Evolutionary conservation across 148 eudicot species (phyloP).

Genomic region (Persicaria tinctoria): DNA sequence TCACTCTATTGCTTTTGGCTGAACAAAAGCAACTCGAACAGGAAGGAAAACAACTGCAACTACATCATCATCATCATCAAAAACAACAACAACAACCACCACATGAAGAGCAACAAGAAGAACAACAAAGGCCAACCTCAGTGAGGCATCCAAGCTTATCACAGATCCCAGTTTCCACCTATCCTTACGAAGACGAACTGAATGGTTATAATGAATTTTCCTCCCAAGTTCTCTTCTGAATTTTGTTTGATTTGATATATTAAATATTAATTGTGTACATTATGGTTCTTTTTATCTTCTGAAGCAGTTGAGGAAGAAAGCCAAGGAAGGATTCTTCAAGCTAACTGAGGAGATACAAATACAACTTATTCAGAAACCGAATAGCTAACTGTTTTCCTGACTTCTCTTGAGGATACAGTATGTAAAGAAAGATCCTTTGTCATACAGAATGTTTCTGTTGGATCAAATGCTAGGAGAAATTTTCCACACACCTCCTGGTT

Average conservation of each 20-base stretch:
- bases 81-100: not conserved
- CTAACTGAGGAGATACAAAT: constrained; percentile 36
- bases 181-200: constrained; percentile 37
- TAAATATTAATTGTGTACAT: not conserved
- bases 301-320: constrained; percentile 59
- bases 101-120: not conserved
- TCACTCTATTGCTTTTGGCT: constrained; percentile 45
- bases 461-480: not conserved
- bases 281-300: not conserved
- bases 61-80: not conserved
- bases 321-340: constrained; percentile 54
- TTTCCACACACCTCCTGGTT: not conserved
- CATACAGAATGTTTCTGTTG: not conserved
- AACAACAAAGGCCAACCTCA: constrained; percentile 14
- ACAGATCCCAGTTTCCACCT: constrained; percentile 39
- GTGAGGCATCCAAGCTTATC: constrained; percentile 14
- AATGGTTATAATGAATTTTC: not conserved
- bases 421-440: not conserved
- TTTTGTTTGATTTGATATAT: not conserved
- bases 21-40: constrained; percentile 8
- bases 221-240: not conserved
- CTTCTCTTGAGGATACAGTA: not conserved
- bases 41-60: too few species aligned
- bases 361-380: not conserved
- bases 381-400: not conserved